These are phyloP conservation scores for Neofusicoccum ribis DNA, from an alignment of 2,329 filamentous ascomycete genomes.

Conservation along the genomic window DNA sequence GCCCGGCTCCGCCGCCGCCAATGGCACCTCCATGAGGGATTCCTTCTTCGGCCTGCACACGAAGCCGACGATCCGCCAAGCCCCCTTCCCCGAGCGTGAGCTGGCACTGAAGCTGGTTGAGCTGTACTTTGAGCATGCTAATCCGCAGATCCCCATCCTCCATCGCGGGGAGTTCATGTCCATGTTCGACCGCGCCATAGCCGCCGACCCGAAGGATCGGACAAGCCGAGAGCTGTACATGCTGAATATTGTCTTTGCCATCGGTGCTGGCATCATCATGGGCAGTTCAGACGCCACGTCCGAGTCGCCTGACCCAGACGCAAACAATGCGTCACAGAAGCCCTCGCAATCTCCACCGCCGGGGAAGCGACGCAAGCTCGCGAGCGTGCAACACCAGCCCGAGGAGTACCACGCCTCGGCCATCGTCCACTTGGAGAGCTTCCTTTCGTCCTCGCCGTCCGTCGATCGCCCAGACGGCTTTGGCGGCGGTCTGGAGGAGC, in stretches of 20 bases:
- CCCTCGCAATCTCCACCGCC: constrained; percentile 34
- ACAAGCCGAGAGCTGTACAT: constrained; percentile 85
- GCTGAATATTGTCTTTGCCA: constrained; percentile 95
- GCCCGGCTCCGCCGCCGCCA: constrained; percentile 49
- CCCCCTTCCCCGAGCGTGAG: constrained; percentile 76
- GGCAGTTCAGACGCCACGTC: constrained; percentile 46
- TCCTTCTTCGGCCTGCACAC: constrained; percentile 97
- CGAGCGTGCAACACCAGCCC: constrained; percentile 68
- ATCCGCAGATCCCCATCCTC: constrained; percentile 91
- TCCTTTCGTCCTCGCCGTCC: constrained; percentile 66
- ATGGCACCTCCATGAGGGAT: constrained; percentile 83
- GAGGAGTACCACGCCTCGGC: constrained; percentile 97
- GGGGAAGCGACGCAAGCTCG: constrained; percentile 40
- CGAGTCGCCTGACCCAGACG: constrained; percentile 24
- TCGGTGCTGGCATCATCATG: constrained; percentile 90
- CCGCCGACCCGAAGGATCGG: constrained; percentile 63
- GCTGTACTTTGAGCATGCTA: constrained; percentile 93
- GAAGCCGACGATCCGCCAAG: constrained; percentile 81
- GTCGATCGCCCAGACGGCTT: constrained; percentile 62
- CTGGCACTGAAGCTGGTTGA: constrained; percentile 72
- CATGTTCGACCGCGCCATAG: constrained; percentile 81
- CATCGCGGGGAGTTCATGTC: constrained; percentile 88
- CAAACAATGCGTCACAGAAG: constrained; percentile 24
- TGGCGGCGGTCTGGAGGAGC: constrained; percentile 85
- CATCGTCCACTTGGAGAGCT: constrained; percentile 86